Percentiles rank a stretch among this genome's conserved stretches.
These are phyloP conservation scores for Acacia melanoxylon DNA, from an alignment of 306 rosid species.

Conservation along the genomic window DNA sequence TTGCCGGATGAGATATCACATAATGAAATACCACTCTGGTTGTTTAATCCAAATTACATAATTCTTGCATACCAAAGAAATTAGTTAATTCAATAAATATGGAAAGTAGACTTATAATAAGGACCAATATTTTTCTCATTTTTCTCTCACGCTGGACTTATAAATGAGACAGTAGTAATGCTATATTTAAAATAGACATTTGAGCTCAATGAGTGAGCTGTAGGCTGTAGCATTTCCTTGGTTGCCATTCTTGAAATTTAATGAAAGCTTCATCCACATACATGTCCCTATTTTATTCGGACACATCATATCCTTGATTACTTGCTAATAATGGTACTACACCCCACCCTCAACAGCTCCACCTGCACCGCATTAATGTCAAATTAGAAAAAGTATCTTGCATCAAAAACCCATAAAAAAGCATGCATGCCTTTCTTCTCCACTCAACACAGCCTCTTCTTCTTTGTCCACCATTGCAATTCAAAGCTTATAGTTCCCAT, in stretches of 20 bases:
- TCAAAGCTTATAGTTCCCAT: slow-evolving; percentile 12
- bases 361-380: background rate
- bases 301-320: background rate
- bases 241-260: background rate
- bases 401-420: background rate
- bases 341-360: slow-evolving; percentile 1
- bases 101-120: too few relatives aligned
- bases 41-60: too few relatives aligned
- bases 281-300: background rate
- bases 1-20: too few relatives aligned
- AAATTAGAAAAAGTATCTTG: background rate
- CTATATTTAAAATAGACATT: background rate
- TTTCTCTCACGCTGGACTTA: too few relatives aligned
- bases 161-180: too few relatives aligned
- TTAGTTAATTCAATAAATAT: too few relatives aligned
- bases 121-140: too few relatives aligned
- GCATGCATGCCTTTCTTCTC: background rate
- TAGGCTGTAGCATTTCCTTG: background rate
- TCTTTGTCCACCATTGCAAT: background rate
- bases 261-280: background rate
- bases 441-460: background rate
- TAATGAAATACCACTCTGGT: too few relatives aligned
- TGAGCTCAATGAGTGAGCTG: too few relatives aligned
- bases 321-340: background rate
- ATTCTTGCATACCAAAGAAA: too few relatives aligned